Conservation (phyloP, 208 protist genomes). For the Acanthamoeba triangularis region DNA sequence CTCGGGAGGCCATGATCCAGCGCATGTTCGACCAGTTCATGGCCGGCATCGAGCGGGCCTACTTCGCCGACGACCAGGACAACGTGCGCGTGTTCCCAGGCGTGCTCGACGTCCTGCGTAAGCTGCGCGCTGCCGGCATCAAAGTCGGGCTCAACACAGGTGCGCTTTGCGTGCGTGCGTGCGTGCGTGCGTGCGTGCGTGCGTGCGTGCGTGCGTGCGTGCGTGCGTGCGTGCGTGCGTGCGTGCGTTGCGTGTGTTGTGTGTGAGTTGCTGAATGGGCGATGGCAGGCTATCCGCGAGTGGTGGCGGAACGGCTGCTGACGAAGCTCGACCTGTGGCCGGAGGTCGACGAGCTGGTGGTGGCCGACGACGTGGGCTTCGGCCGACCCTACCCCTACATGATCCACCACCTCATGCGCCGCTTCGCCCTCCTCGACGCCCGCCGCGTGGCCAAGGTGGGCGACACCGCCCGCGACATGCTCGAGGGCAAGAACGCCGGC, state of each 20-base stretch:
- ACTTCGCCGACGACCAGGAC: constrained; percentile 73
- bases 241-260: too few relatives aligned
- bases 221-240: too few relatives aligned
- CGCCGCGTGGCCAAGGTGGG: constrained; percentile 80
- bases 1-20: constrained; percentile 6
- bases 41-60: constrained; percentile 71
- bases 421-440: constrained; percentile 48
- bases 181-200: too few relatives aligned
- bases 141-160: constrained; percentile 82
- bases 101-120: constrained; percentile 45
- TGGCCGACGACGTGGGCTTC: constrained; percentile 69
- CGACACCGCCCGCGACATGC: constrained; percentile 80
- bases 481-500: constrained; percentile 80
- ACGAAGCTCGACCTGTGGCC: constrained; percentile 23
- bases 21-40: constrained; percentile 60
- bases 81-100: constrained; percentile 69
- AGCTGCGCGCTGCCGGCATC: constrained; percentile 79
- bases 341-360: constrained; percentile 53
- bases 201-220: too few relatives aligned
- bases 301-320: constrained; percentile 48
- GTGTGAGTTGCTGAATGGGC: too few relatives aligned
- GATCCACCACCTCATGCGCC: constrained; percentile 83
- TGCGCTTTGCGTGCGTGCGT: background rate
- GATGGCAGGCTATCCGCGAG: background rate
- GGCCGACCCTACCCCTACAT: constrained; percentile 74